Evolutionary conservation across 176 grass and related monocot species (phyloP).

Genomic region (Triticum urartu): DNA sequence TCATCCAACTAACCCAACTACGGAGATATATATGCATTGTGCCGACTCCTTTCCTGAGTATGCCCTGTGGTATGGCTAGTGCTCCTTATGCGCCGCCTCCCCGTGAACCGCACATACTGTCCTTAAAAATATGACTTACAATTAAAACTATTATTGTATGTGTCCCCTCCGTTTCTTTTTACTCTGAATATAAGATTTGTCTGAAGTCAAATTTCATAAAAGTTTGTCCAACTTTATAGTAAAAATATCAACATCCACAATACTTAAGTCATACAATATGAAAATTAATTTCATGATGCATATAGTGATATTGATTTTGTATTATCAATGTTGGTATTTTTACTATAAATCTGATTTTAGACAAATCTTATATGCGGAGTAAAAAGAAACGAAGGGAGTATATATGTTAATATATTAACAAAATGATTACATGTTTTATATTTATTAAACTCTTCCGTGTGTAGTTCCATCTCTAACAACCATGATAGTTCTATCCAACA

Average conservation of each 20-base stretch:
- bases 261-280: too few species aligned
- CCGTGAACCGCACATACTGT: not conserved
- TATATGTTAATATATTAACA: not conserved
- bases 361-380: too few species aligned
- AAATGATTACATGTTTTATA: not conserved
- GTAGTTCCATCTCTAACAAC: not conserved
- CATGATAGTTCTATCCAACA: not conserved
- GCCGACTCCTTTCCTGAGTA: not conserved
- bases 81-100: not conserved
- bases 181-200: too few species aligned
- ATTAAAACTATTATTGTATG: not conserved
- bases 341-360: too few species aligned
- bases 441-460: not conserved
- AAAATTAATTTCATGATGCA: too few species aligned
- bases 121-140: not conserved
- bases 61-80: not conserved
- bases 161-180: not conserved
- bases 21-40: not conserved
- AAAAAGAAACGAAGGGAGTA: too few species aligned
- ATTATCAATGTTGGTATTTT: too few species aligned
- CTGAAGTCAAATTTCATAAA: not conserved
- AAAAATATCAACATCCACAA: too few species aligned
- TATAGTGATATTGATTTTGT: too few species aligned
- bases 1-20: not conserved
- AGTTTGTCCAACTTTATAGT: too few species aligned